Percentiles rank a stretch among this genome's conserved stretches.
Evolutionary conservation across 2,329 filamentous ascomycete genomes (phyloP).

Genomic region (Cercospora zeina): DNA sequence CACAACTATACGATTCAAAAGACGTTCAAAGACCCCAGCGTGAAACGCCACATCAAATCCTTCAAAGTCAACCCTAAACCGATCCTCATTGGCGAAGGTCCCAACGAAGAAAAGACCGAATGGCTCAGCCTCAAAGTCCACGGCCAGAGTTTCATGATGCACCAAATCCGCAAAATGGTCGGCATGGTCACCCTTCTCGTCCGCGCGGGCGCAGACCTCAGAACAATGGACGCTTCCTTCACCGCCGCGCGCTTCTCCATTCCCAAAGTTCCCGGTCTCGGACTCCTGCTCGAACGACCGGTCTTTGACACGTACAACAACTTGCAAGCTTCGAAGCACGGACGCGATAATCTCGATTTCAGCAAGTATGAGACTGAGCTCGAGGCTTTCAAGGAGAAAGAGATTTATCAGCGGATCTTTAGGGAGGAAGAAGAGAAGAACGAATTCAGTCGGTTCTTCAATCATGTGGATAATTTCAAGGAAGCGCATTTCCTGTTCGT

Average conservation of each 20-base stretch:
- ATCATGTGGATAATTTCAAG: slow-evolving; percentile 54
- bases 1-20: slow-evolving; percentile 99
- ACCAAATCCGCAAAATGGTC: slow-evolving; percentile 99
- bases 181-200: slow-evolving; percentile 84
- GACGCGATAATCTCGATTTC: slow-evolving; percentile 73
- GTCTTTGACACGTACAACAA: slow-evolving; percentile 89
- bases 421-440: slow-evolving; percentile 80
- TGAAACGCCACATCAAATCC: slow-evolving; percentile 88
- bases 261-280: slow-evolving; percentile 88
- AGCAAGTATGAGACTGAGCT: slow-evolving; percentile 74
- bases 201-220: slow-evolving; percentile 71
- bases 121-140: slow-evolving; percentile 96
- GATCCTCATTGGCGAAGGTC: slow-evolving; percentile 41
- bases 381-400: slow-evolving; percentile 81
- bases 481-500: slow-evolving; percentile 53
- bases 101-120: slow-evolving; percentile 66
- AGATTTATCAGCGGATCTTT: slow-evolving; percentile 93
- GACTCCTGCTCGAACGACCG: slow-evolving; percentile 82
- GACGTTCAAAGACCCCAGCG: slow-evolving; percentile 73
- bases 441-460: slow-evolving; percentile 60
- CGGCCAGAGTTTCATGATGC: slow-evolving; percentile 99
- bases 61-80: slow-evolving; percentile 76
- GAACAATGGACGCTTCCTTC: slow-evolving; percentile 74
- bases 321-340: slow-evolving; percentile 63
- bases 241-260: slow-evolving; percentile 73